Percentiles rank a stretch among this genome's conserved stretches.
Evolutionary conservation across 331 rosid genomes (phyloP).

Genomic region (Quercus lobata): DNA sequence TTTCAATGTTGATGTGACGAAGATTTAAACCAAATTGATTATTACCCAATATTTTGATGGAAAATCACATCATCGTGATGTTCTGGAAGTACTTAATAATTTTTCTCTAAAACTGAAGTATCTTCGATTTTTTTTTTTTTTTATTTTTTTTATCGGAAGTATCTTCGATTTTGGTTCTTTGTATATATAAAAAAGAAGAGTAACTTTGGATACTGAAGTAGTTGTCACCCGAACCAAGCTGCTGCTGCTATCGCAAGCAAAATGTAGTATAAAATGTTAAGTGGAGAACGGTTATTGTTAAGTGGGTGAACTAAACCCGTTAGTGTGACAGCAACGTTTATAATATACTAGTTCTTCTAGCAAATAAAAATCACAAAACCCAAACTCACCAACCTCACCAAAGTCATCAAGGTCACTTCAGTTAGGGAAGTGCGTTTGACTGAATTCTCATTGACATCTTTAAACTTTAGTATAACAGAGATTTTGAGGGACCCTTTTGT

Average conservation of each 20-base stretch:
- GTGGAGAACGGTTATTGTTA: constrained; percentile 24
- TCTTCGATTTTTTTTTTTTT: too few species aligned
- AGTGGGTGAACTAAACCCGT: constrained; percentile 83
- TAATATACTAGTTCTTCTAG: neutral
- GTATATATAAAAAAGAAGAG: too few species aligned
- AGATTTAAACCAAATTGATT: too few species aligned
- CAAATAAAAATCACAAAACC: neutral
- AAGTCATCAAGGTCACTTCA: constrained; percentile 44
- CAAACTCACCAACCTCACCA: constrained; percentile 64
- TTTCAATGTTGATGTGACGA: too few species aligned
- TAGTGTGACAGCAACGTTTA: neutral
- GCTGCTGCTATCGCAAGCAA: constrained; percentile 20
- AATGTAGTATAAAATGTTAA: constrained; percentile 5
- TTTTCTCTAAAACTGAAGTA: too few species aligned
- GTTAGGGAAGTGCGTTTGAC: constrained; percentile 63
- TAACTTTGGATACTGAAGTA: constrained; percentile 1
- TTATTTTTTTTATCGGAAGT: too few species aligned
- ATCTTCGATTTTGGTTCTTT: too few species aligned
- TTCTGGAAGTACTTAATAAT: fast-evolving
- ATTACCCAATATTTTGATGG: too few species aligned
- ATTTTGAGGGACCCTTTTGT: constrained; percentile 10
- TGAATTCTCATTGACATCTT: constrained; percentile 34
- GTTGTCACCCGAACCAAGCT: neutral
- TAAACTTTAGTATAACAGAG: neutral
- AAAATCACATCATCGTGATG: too few species aligned